Evolutionary conservation across 108 stramenopile species (phyloP).

Genomic region (Fistulifera pelliculosa): DNA sequence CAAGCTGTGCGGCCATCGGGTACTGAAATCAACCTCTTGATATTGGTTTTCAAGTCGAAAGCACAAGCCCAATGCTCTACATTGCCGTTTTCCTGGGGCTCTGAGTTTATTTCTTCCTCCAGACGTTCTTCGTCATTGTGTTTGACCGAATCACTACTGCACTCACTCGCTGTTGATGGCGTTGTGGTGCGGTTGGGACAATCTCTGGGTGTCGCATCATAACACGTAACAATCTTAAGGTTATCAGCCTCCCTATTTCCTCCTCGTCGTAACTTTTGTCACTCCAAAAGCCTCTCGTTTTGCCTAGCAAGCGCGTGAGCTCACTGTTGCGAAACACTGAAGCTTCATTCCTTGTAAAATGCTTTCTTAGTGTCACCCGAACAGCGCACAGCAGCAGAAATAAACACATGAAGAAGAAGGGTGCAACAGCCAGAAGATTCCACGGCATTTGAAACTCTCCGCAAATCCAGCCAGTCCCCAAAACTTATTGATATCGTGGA

Average conservation of each 20-base stretch:
- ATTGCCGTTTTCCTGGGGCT: too few species aligned
- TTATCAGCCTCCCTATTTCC: neutral
- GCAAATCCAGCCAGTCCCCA: slow-evolving; percentile 44
- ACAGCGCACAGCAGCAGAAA: neutral
- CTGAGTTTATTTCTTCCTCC: too few species aligned
- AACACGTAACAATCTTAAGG: too few species aligned
- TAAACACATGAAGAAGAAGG: neutral
- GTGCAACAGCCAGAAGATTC: slow-evolving; percentile 17
- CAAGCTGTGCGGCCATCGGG: slow-evolving; percentile 25
- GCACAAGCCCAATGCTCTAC: neutral
- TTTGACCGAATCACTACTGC: too few species aligned
- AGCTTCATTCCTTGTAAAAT: neutral
- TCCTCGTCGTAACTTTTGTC: neutral
- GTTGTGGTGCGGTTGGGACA: too few species aligned
- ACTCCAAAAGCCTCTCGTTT: neutral
- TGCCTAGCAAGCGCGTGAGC: neutral
- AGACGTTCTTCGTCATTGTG: too few species aligned
- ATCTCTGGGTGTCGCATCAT: too few species aligned
- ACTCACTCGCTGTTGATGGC: too few species aligned
- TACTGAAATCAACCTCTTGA: neutral
- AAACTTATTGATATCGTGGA: slow-evolving; percentile 30
- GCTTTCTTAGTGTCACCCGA: neutral
- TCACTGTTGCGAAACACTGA: neutral
- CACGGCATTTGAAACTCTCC: slow-evolving; percentile 32
- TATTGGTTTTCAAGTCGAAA: slow-evolving; percentile 2